Evolutionary conservation across 129 eudicot species (phyloP).

Genomic region (Lactuca sativa): DNA sequence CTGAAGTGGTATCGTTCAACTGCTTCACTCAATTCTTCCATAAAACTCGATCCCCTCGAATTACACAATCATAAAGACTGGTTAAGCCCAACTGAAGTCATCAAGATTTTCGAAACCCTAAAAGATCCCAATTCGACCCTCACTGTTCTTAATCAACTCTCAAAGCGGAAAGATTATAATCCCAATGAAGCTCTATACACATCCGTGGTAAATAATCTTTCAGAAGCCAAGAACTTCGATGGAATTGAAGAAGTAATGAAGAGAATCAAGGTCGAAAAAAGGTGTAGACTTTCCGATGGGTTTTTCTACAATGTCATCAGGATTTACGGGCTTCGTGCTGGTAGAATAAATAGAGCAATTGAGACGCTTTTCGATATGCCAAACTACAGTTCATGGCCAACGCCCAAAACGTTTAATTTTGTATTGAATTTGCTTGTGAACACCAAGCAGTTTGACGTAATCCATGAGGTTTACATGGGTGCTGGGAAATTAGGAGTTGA

Average conservation of each 20-base stretch:
- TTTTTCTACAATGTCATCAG: conserved; percentile 66
- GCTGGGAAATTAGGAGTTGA: conserved; percentile 65
- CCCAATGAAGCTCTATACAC: conserved; percentile 78
- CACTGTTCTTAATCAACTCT: conserved; percentile 49
- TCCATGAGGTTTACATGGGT: conserved; percentile 61
- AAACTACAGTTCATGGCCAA: conserved; percentile 69
- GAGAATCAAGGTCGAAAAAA: conserved; percentile 50
- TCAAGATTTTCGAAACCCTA: conserved; percentile 57
- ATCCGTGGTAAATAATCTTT: conserved; percentile 56
- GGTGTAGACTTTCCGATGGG: conserved; percentile 62
- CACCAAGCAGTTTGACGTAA: conserved; percentile 57
- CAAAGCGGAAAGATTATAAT: conserved; percentile 70
- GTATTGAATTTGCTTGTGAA: conserved; percentile 75
- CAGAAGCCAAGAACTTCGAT: conserved; percentile 55
- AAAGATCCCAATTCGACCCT: conserved; percentile 62
- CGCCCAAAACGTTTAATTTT: conserved; percentile 57
- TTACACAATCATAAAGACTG: conserved; percentile 72
- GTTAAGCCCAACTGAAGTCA: conserved; percentile 70
- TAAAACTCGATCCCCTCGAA: conserved; percentile 27
- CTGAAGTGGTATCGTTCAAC: conserved; percentile 26
- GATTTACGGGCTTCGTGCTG: conserved; percentile 67
- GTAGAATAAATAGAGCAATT: conserved; percentile 56
- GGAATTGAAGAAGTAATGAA: conserved; percentile 64
- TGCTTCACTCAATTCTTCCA: conserved; percentile 27
- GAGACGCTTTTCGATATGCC: conserved; percentile 85